Evolutionary conservation across 495 filamentous ascomycete species (phyloP), one percentile per base, ranked within the genome.

Genomic region (Stereocaulon alpinum): DNA sequence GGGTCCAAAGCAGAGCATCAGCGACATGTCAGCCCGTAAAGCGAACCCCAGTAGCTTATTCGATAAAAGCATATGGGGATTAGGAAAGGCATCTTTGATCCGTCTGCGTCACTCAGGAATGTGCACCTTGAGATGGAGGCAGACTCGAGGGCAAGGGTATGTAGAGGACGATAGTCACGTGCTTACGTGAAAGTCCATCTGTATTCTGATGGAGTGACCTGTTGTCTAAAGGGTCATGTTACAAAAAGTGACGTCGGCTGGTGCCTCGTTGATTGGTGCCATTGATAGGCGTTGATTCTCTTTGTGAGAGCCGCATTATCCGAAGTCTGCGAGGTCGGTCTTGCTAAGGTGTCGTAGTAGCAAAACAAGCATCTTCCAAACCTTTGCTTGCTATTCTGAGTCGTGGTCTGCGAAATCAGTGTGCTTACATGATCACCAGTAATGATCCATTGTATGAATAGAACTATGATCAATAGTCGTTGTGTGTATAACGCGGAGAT

Each of bases 11-110:
- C 10, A 40, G 1, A 37, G 9, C 1, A n/a, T 22, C 47, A 14
- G 6, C 15, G 18, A 40, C 1, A 17, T 59, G 48, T 59, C 30
- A 30, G 40, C 57, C 57, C 40, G 24, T 59, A 59, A 52, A 59
- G 57, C 48, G 57, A 59, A 59, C 47, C 57, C 57, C 48, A 45
- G 40, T 24, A 59, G 40, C n/a, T 29, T n/a, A 59, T 20, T 20
- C 37, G 0, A 53, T 27, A 20, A 53, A 24, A 32, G 14, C 29
- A 12, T 30, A 40, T 37, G 48, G 48, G 48, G 57, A 59, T 59
- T 59, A 53, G 57, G 53, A 59, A 59, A 45, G 57, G 57, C 40
- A 59, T 58, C 11, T 12, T 11, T 17, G 6, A 0, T 44, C 41
- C 48, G 3, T 53, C 57, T 53, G 22, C 57, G 48, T 59, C 57